Conservation (phyloP, 2,329 filamentous ascomycete genomes). For the Fusarium citri region DNA sequence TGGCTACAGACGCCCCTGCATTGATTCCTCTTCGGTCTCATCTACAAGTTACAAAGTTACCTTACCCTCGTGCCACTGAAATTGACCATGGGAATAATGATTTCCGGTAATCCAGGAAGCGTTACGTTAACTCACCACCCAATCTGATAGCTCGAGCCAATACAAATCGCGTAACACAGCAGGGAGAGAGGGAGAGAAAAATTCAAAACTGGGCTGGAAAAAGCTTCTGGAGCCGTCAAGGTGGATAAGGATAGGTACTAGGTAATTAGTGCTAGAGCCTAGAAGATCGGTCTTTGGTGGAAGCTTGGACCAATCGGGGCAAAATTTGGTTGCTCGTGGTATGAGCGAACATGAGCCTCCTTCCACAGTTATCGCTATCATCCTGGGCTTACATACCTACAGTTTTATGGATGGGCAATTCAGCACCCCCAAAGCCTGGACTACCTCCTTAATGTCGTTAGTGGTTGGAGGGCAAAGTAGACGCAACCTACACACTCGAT, state of each 20-base stretch:
- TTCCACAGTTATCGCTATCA: conserved; percentile 26
- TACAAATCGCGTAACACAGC: conserved; percentile 7
- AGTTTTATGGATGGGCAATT: background rate
- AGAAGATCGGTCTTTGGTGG: conserved; percentile 23
- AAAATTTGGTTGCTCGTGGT: conserved; percentile 42
- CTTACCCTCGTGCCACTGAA: conserved; percentile 27
- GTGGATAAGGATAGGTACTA: conserved; percentile 18
- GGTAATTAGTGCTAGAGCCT: background rate
- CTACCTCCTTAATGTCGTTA: conserved; percentile 18
- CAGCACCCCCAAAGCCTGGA: background rate
- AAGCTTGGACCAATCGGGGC: conserved; percentile 44
- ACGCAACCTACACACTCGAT: background rate
- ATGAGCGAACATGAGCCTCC: conserved; percentile 26
- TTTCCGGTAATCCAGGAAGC: conserved; percentile 14
- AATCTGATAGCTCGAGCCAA: conserved; percentile 32
- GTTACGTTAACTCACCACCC: conserved; percentile 41
- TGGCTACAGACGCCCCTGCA: conserved; percentile 37
- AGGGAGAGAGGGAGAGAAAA: conserved; percentile 5
- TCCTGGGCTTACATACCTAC: conserved; percentile 4
- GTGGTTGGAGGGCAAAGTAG: background rate
- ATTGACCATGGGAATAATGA: conserved; percentile 13
- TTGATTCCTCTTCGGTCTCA: conserved; percentile 20
- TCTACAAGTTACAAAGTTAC: conserved; percentile 36
- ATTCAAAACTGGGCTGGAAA: conserved; percentile 21
- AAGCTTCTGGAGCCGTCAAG: conserved; percentile 33